phyloP scores from a whole-genome alignment of 2,329 filamentous ascomycete genomes.

The Apiospora kogelbergensis region DNA sequence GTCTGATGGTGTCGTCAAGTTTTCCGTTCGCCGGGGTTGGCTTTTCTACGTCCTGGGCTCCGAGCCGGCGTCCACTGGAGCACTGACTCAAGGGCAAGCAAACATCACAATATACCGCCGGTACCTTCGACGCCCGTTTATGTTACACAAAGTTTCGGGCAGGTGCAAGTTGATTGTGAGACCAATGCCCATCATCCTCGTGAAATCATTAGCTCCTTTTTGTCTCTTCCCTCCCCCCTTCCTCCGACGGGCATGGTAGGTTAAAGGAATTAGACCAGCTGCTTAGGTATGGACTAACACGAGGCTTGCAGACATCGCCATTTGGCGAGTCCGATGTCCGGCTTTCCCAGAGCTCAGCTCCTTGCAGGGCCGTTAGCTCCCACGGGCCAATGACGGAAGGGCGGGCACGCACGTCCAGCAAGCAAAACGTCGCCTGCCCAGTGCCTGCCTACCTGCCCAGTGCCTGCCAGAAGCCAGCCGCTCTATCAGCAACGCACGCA shows the following conservation, averaged over 20 bases:
- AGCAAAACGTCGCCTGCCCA: not conserved
- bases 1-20: not conserved
- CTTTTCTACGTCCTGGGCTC: not conserved
- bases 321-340: conserved; percentile 1
- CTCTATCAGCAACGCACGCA: no score
- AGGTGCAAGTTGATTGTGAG: not conserved
- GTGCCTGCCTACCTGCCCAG: not conserved
- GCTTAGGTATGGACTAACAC: not conserved
- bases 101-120: not conserved
- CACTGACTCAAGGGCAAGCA: not conserved
- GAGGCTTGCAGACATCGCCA: not conserved
- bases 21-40: not conserved
- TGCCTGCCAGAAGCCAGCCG: no score
- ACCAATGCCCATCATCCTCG: no score
- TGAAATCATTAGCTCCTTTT: no score
- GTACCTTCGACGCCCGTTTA: no score
- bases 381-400: not conserved
- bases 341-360: not conserved
- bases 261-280: no score
- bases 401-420: not conserved
- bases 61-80: not conserved
- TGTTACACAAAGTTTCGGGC: not conserved
- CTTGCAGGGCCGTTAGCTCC: not conserved
- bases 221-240: not conserved
- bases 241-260: no score